phyloP scores from a whole-genome alignment of 139 green algal species.

The Mesotaenium endlicherianum region DNA sequence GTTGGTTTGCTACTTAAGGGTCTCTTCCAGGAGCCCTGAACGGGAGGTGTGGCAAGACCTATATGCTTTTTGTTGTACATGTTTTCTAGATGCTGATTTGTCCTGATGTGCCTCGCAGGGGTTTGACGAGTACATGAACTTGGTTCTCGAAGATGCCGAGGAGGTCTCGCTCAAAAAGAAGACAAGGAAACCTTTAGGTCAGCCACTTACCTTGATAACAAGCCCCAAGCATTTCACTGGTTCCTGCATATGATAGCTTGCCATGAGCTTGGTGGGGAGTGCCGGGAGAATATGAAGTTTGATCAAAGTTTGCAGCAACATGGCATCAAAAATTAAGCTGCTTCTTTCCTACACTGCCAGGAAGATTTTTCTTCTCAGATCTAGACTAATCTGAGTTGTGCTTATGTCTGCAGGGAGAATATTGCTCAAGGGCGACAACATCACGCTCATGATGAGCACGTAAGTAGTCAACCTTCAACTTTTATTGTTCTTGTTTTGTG shows the following conservation, averaged over 20 bases:
- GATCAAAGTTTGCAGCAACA: neutral
- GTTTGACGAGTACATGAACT: constrained; percentile 99
- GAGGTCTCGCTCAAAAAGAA: constrained; percentile 94
- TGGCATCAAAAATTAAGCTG: neutral
- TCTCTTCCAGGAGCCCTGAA: too few relatives aligned
- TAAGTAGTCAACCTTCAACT: too few relatives aligned
- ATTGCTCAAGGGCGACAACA: constrained; percentile 96
- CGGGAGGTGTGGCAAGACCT: too few relatives aligned
- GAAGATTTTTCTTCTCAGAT: constrained; percentile 1
- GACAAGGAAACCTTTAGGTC: constrained; percentile 83
- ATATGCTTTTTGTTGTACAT: neutral
- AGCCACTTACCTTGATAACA: neutral
- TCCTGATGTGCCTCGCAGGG: too few relatives aligned
- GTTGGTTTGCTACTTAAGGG: too few relatives aligned
- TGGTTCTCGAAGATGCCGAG: constrained; percentile 97
- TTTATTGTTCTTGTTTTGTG: too few relatives aligned
- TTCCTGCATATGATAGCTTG: neutral
- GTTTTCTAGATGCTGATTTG: neutral
- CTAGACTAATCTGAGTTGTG: neutral
- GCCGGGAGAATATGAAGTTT: neutral
- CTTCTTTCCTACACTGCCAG: neutral
- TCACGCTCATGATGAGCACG: constrained; percentile 87
- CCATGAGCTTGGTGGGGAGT: neutral
- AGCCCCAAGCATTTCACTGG: neutral
- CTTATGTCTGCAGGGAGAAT: constrained; percentile 69